These are phyloP conservation scores for Fagus sylvatica DNA, from an alignment of 306 rosid species.

Conservation along the genomic window DNA sequence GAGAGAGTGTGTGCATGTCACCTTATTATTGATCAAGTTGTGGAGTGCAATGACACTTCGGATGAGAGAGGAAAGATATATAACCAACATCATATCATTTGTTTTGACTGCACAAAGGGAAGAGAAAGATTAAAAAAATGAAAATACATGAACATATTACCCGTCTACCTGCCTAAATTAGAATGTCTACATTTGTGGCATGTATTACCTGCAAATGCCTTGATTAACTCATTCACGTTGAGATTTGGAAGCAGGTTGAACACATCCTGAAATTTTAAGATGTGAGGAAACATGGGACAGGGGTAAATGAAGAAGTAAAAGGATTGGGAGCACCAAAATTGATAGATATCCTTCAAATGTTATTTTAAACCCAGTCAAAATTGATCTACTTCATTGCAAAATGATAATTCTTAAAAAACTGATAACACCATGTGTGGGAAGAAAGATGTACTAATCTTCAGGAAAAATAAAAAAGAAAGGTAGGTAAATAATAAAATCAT, in stretches of 20 bases:
- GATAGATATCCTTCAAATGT: background rate
- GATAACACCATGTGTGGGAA: too few species aligned
- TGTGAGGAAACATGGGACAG: background rate
- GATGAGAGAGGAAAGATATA: constrained; percentile 61
- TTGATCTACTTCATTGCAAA: too few species aligned
- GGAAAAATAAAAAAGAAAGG: background rate
- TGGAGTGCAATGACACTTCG: constrained; percentile 70
- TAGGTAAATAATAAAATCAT: background rate
- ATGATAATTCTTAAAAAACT: too few species aligned
- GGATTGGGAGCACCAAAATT: background rate
- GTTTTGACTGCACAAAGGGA: constrained; percentile 49
- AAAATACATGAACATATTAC: background rate
- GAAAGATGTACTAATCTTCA: too few species aligned
- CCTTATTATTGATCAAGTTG: constrained; percentile 73
- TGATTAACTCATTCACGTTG: constrained; percentile 52
- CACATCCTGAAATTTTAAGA: constrained; percentile 45
- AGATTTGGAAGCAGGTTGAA: constrained; percentile 63
- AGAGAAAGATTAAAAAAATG: background rate
- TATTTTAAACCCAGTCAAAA: background rate
- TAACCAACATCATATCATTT: constrained; percentile 68
- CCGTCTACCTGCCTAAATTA: background rate
- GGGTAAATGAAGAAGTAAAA: background rate
- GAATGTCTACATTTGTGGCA: background rate
- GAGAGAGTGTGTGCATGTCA: background rate
- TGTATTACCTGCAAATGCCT: constrained; percentile 51